Evolutionary conservation across 73 alveolate genomes (phyloP), one percentile per base, ranked within the genome.

Genomic region (Uronychia binucleata): DNA sequence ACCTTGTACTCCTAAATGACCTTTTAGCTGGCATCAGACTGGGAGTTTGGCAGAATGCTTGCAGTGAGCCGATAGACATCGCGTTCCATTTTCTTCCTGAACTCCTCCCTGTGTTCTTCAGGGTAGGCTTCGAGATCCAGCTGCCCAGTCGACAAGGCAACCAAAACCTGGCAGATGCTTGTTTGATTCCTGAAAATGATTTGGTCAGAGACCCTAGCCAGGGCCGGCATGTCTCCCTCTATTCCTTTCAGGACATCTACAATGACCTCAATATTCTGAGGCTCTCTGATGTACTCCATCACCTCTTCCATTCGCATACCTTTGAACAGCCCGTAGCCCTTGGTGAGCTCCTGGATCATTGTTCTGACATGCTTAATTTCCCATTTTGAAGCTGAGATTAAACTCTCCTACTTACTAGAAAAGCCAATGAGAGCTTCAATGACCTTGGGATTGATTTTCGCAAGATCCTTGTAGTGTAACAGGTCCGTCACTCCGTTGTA

Each of bases 221-320:
- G 58, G 58, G 59, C 57, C 19, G n/a, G 75, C 57, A 46, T 25
- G 31, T 79, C 78, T 79, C 86, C 86, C 5, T 79, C 78, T 29
- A 34, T 0, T 1, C 60, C 86, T 34, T 30, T 34, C 13, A 79
- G 33, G 77, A 57, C 28, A 19, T 30, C 28, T 26, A 34, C 77
- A 1, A 79, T 79, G 58, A 57, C 19, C 1, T 34, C 58, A 31
- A 5, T 0, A n/a, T 79, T 58, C 28, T 28, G 59, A 1, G 86
- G 30, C 19, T 46, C 58, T 13, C 28, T 28, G 79, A 35, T 29
- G 28, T 25, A 0, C 58, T 34, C 29, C 28, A 79, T 26, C 28
- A 33, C 58, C 19, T 30, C 46, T 8, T 46, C 78, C 11, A 34
- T 33, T 1, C 58, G 28, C 13, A 13, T 0, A 34, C 58, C 79